Evolutionary conservation across 2,329 filamentous ascomycete species (phyloP), one percentile per base, ranked within the genome.

Genomic region (Colletotrichum sublineola): DNA sequence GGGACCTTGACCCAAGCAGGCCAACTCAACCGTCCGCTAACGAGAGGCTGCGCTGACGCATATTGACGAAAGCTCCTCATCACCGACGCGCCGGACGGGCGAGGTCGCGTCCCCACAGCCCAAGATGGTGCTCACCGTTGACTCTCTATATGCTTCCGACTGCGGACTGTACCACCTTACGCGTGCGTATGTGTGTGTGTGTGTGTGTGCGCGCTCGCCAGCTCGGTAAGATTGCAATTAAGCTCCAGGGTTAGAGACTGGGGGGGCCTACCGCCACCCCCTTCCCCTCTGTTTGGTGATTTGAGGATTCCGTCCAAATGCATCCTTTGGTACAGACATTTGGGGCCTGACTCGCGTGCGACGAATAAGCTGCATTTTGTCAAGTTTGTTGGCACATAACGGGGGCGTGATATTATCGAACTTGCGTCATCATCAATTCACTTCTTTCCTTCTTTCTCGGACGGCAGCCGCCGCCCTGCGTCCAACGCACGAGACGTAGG

Each of bases 31-130:
- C 71, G 71, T 31, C 52, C 65, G 50, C 29, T 57, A 36, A 33
- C 31, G 48, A 63, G 58, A 56, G 29, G 53, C 33, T 60, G 58
- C 66, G 53, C 53, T 64, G 69, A 69, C 61, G 69, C 38, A 60
- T 56, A 55, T 69, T 61, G 69, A 72, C 69, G 69, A 68, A 69
- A 64, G 60, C 55, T 69, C 63, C 69, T 61, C 69, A 72, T 72
- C 60, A 69, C 66, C 55, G 69, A 48, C 60, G 66, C 69, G 52
- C 55, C 58, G 42, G 33, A 69, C 40, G 40, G 64, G 64, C 63
- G 29, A n/a, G 58, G 36, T 68, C 44, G 55, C 46, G 66, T 60
- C 66, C 60, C 65, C 65, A 72, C 66, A 53, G 46, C 46, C 52
- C 52, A 58, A 68, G 52, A 44, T 60, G 48, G 57, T 55, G 40